Base-by-base conservation (phyloP, 768 basidiomycete genomes). In the Lentinula edodes region DNA sequence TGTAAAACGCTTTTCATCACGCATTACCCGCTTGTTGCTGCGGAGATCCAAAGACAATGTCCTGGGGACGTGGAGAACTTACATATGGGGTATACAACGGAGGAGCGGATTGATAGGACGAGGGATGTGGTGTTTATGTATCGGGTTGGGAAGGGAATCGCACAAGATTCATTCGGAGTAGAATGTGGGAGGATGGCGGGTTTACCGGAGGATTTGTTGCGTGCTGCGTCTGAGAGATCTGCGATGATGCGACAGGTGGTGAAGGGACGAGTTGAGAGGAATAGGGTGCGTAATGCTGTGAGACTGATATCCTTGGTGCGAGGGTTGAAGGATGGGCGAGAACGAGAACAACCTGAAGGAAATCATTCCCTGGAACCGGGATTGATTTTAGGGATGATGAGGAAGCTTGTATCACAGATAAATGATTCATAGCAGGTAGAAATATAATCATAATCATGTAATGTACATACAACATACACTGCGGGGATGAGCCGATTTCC, bases 1-100 rank as follows among this genome's bases (percentile, higher is more conserved):
- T 87, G 85, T 73, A 89, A 87, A 71, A 91, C 90, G 1, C 73
- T 98, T 39, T 98, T 98, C 72, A 96, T 98, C 68, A 98, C 96
- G 0, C 95, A 98, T 70, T 98, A 97, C 68, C 94, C 95, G 3
- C 76, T 88, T 39, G 83, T 96, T 12, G 92, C 92, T n/a, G 73
- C 78, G 4, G 85, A 85, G 48, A 69, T 93, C 28, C 83, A 84
- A 65, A 78, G 76, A 34, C 79, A 78, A 61, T 89, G 83, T 69
- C 85, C 88, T 1, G 63, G 69, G 13, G 79, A 85, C 13, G 75
- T 93, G 41, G 80, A 86, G 66, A 95, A 95, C 69, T 71, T 90
- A 66, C 94, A 97, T 68, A 95, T 98, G 91, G 86, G 86, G 28
- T 96, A 91, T 67, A 80, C 82, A 23, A 84, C 87, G 43, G 86